Base-by-base conservation (phyloP, 805 yeast genomes). In the Geotrichum ghanense region DNA sequence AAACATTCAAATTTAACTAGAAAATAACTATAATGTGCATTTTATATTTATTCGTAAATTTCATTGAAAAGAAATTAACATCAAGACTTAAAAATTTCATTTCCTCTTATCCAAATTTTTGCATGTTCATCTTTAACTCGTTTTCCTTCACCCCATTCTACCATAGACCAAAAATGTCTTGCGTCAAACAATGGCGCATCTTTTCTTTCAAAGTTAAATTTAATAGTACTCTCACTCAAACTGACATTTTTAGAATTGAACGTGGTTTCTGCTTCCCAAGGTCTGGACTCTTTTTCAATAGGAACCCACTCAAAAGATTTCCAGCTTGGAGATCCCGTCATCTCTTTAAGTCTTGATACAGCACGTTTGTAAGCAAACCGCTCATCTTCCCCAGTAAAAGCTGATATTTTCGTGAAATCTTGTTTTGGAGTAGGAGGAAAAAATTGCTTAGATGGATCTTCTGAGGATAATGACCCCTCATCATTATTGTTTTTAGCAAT, bases 301-400 rank as follows among this genome's bases (percentile, higher is more conserved):
- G 84, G 85, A 2, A 69, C 63, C 87, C 86, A 81, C 47, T 69
- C 60, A 4, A 65, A 61, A 17, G 62, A 63, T 3, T 53, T 45
- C 82, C 85, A 81, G 24, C 57, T 45, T 27, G 61, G 65, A 0
- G 78, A 72, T 1, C 72, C 69, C 2, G 75, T 71, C 81, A 77
- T 77, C 52, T 77, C 82, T 45, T 69, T 68, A 31, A 82, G 69
- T 51, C 89, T 64, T 54, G 81, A 76, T 1, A 81, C 79, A 0
- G 89, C 88, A 52, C 89, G 64, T 51, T 76, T 77, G 55, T 73
- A 81, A 2, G 89, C 87, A 62, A 81, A 81, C 63, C 72, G 72
- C 57, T 82, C 89, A 61, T 81, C 89, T 54, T 82, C 86, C 21
- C 89, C 89, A 0, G 87, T 81, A 54, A 81, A 82, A 7, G 78